Base-by-base conservation (phyloP, 257 asterid genomes). In the Primulina tabacum region DNA sequence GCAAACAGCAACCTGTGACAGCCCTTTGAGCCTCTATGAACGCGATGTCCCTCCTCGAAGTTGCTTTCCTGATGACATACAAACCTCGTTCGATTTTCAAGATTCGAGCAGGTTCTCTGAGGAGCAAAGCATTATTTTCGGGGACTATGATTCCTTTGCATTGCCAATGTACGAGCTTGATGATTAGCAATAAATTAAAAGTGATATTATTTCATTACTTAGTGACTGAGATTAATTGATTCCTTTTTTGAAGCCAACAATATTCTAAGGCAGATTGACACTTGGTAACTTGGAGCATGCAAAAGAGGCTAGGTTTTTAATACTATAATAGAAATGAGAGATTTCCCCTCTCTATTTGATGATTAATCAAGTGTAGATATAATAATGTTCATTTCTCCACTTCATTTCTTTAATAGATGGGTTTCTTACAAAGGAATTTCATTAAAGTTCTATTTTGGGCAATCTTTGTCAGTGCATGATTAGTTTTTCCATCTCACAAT, bases 41-140 rank as follows among this genome's bases (percentile, higher is more conserved):
- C 56, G 81, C 1, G 82, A 80, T 3, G 65, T 10, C 30, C 89
- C 88, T 0, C 83, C 88, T 1, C 77, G 95, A 56, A 87, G 95
- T 62, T 65, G 83, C 74, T 91, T 94, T 75, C 99, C 99, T 0
- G 97, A 89, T 3, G 96, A 94, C 71, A 86, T 94, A 52, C 99
- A 94, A 66, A 94, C 99, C 1, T 91, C 87, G 62, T 94, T 94
- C 7, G 97, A 86, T 60, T 83, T 91, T 72, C 93, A 87, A 66
- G 99, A 86, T 47, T 74, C 88, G 17, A 78, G 79, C 82, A 78
- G 79, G 74, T 87, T 86, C 28, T 71, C 78, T 0, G 89, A 86
- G 20, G 99, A 83, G 50, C 89, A 93, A 64, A 92, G 82, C 71
- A 71, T 79, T 64, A 81, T 87, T 16, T 93, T 90, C 63, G 91